Conservation (phyloP, 169 alveolate species). For the Cryptosporidium sp. region DNA sequence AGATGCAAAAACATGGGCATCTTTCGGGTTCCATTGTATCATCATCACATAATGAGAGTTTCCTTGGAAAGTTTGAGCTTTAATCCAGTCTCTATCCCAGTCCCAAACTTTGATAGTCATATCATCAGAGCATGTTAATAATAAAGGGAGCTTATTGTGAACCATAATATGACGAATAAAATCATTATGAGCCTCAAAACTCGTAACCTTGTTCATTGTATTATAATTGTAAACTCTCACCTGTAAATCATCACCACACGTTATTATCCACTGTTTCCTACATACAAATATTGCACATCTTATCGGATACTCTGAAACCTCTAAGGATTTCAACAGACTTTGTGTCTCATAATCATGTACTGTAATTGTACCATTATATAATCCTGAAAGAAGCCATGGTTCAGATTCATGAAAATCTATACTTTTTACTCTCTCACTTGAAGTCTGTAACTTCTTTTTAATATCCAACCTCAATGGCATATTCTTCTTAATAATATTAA, state of each 20-base stretch:
- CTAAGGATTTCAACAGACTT: constrained; percentile 92
- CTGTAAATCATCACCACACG: constrained; percentile 93
- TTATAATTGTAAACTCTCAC: constrained; percentile 95
- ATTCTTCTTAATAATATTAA: constrained; percentile 20
- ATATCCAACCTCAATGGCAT: constrained; percentile 94
- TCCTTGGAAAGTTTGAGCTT: constrained; percentile 93
- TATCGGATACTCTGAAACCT: constrained; percentile 93
- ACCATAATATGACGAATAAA: constrained; percentile 96
- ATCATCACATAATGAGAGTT: constrained; percentile 98
- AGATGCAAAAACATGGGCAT: constrained; percentile 95
- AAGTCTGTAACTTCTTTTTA: constrained; percentile 92
- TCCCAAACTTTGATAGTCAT: constrained; percentile 97
- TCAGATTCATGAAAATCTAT: constrained; percentile 96
- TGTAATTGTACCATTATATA: constrained; percentile 92
- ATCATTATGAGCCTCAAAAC: constrained; percentile 97
- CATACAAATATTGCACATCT: constrained; percentile 95
- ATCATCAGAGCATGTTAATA: constrained; percentile 97
- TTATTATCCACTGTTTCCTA: constrained; percentile 93
- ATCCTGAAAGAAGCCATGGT: constrained; percentile 95
- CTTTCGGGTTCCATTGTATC: constrained; percentile 97
- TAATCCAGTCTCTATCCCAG: constrained; percentile 94
- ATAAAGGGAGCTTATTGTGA: constrained; percentile 95
- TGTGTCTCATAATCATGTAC: constrained; percentile 90
- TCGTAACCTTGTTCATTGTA: constrained; percentile 94
- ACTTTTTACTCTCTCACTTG: constrained; percentile 95